Evolutionary conservation across 2,329 filamentous ascomycete genomes (phyloP).

Genomic region (Gaeumannomyces sp.): DNA sequence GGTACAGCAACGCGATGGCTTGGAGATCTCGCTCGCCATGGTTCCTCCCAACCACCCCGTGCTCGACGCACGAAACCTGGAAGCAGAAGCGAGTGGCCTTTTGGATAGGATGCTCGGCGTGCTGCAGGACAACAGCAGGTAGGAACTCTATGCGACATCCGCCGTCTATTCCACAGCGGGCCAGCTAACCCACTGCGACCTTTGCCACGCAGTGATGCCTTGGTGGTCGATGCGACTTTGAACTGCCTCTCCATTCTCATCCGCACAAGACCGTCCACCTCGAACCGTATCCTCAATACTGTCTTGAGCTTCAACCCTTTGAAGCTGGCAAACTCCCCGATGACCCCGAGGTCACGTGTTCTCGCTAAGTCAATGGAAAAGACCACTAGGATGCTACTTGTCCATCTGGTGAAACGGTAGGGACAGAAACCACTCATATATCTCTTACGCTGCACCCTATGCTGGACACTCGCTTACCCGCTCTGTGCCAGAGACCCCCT

Average conservation of each 20-base stretch:
- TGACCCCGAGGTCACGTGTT: slow-evolving; percentile 74
- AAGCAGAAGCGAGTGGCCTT: slow-evolving; percentile 87
- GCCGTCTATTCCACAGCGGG: background rate
- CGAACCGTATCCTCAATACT: slow-evolving; percentile 78
- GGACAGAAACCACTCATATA: slow-evolving; percentile 16
- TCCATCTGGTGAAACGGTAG: slow-evolving; percentile 76
- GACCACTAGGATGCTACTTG: slow-evolving; percentile 75
- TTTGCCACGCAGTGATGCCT: slow-evolving; percentile 60
- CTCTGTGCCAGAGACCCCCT: slow-evolving; percentile 61
- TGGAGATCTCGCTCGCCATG: slow-evolving; percentile 81
- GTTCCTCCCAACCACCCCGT: slow-evolving; percentile 78
- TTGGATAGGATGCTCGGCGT: slow-evolving; percentile 81
- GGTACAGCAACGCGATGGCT: slow-evolving; percentile 54
- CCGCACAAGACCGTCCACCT: slow-evolving; percentile 71
- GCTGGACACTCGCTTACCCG: slow-evolving; percentile 4
- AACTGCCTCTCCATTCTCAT: slow-evolving; percentile 82
- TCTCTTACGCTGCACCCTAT: background rate
- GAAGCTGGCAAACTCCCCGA: slow-evolving; percentile 67
- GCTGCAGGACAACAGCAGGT: slow-evolving; percentile 83
- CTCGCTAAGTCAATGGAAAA: slow-evolving; percentile 92
- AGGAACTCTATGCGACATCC: slow-evolving; percentile 25
- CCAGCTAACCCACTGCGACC: background rate
- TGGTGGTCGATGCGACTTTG: slow-evolving; percentile 84
- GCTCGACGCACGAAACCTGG: slow-evolving; percentile 72
- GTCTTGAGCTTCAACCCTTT: slow-evolving; percentile 90